Base-by-base conservation (phyloP, 2,329 filamentous ascomycete genomes). In the Alternaria alternata region DNA sequence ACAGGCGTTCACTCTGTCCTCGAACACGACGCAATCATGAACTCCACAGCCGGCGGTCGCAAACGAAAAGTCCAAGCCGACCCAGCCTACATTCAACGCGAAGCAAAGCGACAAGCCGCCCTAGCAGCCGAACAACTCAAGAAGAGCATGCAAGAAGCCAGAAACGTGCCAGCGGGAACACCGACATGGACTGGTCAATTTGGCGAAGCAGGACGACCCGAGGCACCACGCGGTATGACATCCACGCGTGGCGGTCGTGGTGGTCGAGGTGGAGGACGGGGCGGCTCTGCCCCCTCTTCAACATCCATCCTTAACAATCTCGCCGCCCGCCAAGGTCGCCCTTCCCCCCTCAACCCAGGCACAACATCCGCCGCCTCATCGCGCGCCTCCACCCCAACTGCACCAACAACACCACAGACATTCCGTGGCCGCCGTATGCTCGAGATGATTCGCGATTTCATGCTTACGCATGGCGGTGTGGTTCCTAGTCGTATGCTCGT, bases 101-200 rank as follows among this genome's bases (percentile, higher is more conserved):
- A 97, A 79, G 94, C 94, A 0, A 89, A 90, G 70, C 87, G 88
- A 38, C 88, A 96, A 3, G 94, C 93, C 3, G 87, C 89, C 0
- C 84, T 91, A 71, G 94, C 94, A 2, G 92, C 92, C 0, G 86
- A 86, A 22, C 90, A 92, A 65, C 86, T 98, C 2, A 87, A 89
- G 30, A 87, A 87, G 60, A 89, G 93, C 9, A 89, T 87, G 42
- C 87, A 94, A 72, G 85, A 89, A 30, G 93, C 94, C 3, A 85
- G 88, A 11, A 85, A 83, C 8, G 83, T 94, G 1, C 92, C 92
- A 0, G 89, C 93, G 32, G 94, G 94, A 7, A 93, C 91, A 0
- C 92, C 95, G 8, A 97, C 94, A 1, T 98, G 94, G 94, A 98
- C 94, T 0, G 94, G 95, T 1, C 88, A 91, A 68, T 88, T 91